Percentiles rank a stretch among this genome's conserved stretches.
These are phyloP conservation scores for Heliocybe sulcata DNA, from an alignment of 1,284 basidiomycete species.

Conservation along the genomic window DNA sequence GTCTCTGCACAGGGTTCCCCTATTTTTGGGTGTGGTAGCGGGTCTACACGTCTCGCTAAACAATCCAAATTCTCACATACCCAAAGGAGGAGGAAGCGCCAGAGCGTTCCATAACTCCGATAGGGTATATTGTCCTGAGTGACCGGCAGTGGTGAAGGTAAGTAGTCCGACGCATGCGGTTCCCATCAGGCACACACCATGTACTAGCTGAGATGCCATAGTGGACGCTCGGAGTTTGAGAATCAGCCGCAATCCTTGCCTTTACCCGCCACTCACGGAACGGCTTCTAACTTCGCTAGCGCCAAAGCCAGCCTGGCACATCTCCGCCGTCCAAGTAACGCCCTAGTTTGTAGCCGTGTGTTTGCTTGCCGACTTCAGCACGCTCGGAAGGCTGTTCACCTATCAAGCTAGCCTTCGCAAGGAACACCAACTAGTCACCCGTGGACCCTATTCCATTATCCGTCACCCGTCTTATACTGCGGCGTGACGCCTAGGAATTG, in stretches of 20 bases:
- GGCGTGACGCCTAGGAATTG: neutral
- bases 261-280: neutral
- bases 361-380: neutral
- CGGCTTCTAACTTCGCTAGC: neutral
- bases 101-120: neutral
- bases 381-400: constrained; percentile 14
- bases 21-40: neutral
- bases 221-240: neutral
- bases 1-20: neutral
- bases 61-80: neutral
- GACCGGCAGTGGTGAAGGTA: neutral
- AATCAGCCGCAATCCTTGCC: neutral
- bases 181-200: neutral
- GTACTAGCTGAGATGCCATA: neutral
- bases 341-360: neutral
- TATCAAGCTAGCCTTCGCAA: constrained; percentile 20
- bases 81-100: neutral
- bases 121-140: neutral
- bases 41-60: neutral
- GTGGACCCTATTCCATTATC: constrained; percentile 21
- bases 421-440: constrained; percentile 20
- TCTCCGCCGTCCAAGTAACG: neutral
- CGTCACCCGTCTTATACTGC: constrained; percentile 23
- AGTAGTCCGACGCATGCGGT: neutral
- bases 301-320: neutral